Evolutionary conservation across 331 rosid species (phyloP).

Genomic region (Cydonia oblonga): DNA sequence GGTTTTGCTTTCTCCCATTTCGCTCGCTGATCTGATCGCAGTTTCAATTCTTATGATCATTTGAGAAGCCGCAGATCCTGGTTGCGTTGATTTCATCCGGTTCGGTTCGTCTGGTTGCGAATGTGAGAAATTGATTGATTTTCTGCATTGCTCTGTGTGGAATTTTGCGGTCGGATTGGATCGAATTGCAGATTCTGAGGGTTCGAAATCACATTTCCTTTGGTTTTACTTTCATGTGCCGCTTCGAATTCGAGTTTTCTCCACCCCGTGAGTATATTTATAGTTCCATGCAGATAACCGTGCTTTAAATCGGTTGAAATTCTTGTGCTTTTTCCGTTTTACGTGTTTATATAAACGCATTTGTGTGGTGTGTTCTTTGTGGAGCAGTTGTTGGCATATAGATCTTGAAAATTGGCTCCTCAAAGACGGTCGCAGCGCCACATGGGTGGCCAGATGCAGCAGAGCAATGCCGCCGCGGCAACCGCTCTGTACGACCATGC

Average conservation of each 20-base stretch:
- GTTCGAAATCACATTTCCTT: constrained; percentile 22
- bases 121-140: not conserved
- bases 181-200: constrained; percentile 24
- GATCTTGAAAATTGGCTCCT: constrained; percentile 99
- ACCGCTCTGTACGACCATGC: constrained; percentile 59
- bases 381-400: constrained; percentile 40
- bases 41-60: constrained; percentile 3
- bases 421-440: constrained; percentile 99
- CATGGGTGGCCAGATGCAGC: constrained; percentile 99
- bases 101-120: constrained; percentile 10
- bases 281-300: not conserved
- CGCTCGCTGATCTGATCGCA: constrained; percentile 49
- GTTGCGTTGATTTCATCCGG: not conserved
- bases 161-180: constrained; percentile 4
- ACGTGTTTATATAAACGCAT: not conserved
- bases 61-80: constrained; percentile 26
- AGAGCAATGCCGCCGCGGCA: constrained; percentile 85
- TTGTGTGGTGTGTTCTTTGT: constrained; percentile 5
- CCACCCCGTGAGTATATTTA: constrained; percentile 46
- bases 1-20: constrained; percentile 25
- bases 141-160: not conserved
- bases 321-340: not conserved
- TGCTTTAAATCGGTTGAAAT: not conserved
- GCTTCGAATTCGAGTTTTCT: constrained; percentile 41
- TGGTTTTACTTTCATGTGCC: constrained; percentile 50